Evolutionary conservation across 495 filamentous ascomycete genomes (phyloP).

Genomic region (Cenococcum geophilum): DNA sequence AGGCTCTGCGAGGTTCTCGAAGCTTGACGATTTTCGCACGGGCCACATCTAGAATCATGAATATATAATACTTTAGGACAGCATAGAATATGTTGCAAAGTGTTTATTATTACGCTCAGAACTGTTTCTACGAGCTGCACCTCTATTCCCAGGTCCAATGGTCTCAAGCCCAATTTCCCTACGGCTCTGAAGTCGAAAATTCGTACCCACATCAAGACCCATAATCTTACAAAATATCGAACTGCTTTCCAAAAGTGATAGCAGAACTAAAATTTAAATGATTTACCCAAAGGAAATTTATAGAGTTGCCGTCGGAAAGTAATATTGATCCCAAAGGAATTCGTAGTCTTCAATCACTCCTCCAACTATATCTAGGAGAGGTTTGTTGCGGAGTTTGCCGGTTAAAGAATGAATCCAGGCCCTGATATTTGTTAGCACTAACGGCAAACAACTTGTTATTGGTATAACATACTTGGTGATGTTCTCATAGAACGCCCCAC

Average conservation of each 20-base stretch:
- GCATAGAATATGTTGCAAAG: neutral
- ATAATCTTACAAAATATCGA: neutral
- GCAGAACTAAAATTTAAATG: neutral
- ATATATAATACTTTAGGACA: neutral
- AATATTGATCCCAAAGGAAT: conserved; percentile 96
- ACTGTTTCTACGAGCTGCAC: neutral
- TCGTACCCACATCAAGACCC: neutral
- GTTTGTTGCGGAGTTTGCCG: conserved; percentile 62
- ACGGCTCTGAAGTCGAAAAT: neutral
- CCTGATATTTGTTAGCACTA: conserved; percentile 42
- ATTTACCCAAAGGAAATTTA: conserved; percentile 33
- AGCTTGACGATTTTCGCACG: conserved; percentile 1
- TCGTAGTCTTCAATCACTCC: conserved; percentile 91
- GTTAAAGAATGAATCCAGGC: conserved; percentile 56
- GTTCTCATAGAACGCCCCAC: conserved; percentile 93
- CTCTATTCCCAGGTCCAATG: neutral
- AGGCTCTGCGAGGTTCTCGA: conserved; percentile 12
- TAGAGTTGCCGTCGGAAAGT: conserved; percentile 72
- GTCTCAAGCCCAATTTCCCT: neutral
- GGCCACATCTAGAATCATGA: neutral
- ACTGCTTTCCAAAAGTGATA: neutral
- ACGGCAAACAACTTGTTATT: neutral
- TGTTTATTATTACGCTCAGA: neutral
- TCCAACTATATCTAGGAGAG: conserved; percentile 69
- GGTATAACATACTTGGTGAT: conserved; percentile 61